A percentile compares a stretch with the other conserved stretches of the same genome.
Evolutionary conservation across 2,329 filamentous ascomycete genomes (phyloP).

Genomic region (Capronia coronata): DNA sequence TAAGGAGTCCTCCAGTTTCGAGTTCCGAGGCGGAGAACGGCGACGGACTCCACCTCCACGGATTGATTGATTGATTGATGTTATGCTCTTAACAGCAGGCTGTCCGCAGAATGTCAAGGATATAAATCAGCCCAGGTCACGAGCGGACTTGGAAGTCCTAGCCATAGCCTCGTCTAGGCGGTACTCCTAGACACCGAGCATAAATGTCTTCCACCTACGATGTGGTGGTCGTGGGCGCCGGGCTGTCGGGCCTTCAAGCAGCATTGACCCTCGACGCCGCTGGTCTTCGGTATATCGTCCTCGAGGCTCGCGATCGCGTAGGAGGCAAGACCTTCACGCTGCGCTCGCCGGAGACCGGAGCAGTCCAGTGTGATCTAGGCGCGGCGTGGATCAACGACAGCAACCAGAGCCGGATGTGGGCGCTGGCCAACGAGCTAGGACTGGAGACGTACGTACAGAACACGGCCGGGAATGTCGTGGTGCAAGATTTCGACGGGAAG

Average conservation of each 20-base stretch:
- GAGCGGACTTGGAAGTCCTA: neutral
- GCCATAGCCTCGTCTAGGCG: neutral
- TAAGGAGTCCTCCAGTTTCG: neutral
- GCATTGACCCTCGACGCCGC: constrained; percentile 34
- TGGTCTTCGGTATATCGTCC: constrained; percentile 39
- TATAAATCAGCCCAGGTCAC: neutral
- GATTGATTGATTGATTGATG: neutral
- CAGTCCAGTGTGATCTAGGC: constrained; percentile 33
- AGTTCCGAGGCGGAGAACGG: constrained; percentile 1
- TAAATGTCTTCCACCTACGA: constrained; percentile 14
- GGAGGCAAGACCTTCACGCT: constrained; percentile 48
- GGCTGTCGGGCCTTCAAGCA: constrained; percentile 38
- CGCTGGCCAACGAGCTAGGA: constrained; percentile 30
- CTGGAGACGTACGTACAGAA: constrained; percentile 32
- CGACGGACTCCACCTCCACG: neutral
- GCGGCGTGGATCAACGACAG: constrained; percentile 37
- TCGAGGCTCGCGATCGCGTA: constrained; percentile 47
- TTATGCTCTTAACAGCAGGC: neutral
- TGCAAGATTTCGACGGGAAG: constrained; percentile 30
- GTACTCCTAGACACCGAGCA: neutral
- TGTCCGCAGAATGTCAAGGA: neutral
- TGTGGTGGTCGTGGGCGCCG: constrained; percentile 42
- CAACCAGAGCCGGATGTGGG: constrained; percentile 35
- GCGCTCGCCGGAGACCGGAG: constrained; percentile 24
- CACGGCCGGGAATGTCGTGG: constrained; percentile 30